Conservation (phyloP, 23 red algal genomes). For the Gracilaria gracilis region DNA sequence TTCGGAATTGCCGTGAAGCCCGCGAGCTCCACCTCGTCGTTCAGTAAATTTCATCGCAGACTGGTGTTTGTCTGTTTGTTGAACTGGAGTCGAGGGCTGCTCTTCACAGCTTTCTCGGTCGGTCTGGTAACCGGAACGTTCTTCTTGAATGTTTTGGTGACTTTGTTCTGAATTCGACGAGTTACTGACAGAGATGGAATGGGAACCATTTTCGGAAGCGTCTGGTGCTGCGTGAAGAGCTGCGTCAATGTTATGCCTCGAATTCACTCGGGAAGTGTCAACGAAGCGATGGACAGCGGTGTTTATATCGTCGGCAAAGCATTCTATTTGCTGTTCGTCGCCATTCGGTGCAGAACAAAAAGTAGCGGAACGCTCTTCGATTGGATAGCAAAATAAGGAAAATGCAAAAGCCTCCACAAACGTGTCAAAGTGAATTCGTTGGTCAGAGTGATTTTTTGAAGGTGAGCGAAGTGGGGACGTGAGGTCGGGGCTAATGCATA, state of each 20-base stretch:
- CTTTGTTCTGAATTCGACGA: background rate
- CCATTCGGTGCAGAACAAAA: background rate
- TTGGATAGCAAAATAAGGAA: slow-evolving; percentile 40
- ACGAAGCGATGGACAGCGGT: slow-evolving; percentile 1
- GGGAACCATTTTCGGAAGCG: slow-evolving; percentile 13
- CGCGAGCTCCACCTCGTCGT: background rate
- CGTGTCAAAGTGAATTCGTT: slow-evolving; percentile 45
- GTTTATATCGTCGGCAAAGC: slow-evolving; percentile 1
- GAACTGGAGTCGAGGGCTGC: background rate
- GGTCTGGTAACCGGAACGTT: background rate
- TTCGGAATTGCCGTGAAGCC: background rate
- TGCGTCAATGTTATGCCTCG: background rate
- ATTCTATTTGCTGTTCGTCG: background rate
- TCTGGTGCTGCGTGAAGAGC: background rate
- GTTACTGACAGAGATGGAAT: background rate
- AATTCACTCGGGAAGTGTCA: background rate
- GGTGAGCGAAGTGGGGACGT: slow-evolving; percentile 14
- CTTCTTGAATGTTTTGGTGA: slow-evolving; percentile 5
- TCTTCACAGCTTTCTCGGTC: background rate
- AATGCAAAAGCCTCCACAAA: slow-evolving; percentile 36
- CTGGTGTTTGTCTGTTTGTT: background rate
- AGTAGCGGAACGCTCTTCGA: background rate
- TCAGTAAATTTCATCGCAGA: background rate
- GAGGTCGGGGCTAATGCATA: slow-evolving; percentile 21
- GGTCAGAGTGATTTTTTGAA: slow-evolving; percentile 35